Evolutionary conservation across 768 basidiomycete species (phyloP), one percentile per base, ranked within the genome.

Genomic region (Podaxis sp.): DNA sequence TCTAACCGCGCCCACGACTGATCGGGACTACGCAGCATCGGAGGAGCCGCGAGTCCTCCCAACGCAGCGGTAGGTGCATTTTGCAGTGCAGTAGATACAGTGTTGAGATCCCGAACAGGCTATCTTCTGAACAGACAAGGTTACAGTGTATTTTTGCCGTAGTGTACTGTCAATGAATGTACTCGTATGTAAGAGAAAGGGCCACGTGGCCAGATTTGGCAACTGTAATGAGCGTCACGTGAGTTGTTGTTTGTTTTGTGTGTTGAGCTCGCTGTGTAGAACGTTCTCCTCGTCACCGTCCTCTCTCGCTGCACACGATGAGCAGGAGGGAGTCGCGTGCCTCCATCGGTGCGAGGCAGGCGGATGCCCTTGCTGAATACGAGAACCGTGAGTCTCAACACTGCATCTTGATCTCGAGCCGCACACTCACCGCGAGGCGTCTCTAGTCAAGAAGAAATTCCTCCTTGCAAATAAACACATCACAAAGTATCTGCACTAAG

Each of bases 401-500:
- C 44, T 59, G 60, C 33, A 56, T 63, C 55, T 64, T 57, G 61
- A 52, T 57, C 64, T 62, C 63, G 59, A 64, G 63, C 64, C 72
- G 73, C 66, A 70, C 65, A 63, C 68, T 70, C 63, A 72, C 68
- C 69, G 70, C 54, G 74, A 80, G 74, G 74, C 72, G 66, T 75
- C 66, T 63, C 48, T 72, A 94, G 92, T 93, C 81, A 93, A 93
- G 87, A 92, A 92, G 87, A 93, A 92, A 78, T 93, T 93, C 70
- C 81, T 94, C 22, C 87, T 93, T 64, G 91, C 92, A 63, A 94
- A 94, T 77, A 93, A 93, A 76, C 92, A 93, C 76, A 94, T 94
- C 72, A 93, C 92, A 26, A 94, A 93, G 92, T 93, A 68, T 42
- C 83, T 73, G 30, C n/a, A 0, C 17, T 44, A 30, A 42, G 33